phyloP scores from a whole-genome alignment of 441 rosid genomes.

The Francoa sonchifolia region DNA sequence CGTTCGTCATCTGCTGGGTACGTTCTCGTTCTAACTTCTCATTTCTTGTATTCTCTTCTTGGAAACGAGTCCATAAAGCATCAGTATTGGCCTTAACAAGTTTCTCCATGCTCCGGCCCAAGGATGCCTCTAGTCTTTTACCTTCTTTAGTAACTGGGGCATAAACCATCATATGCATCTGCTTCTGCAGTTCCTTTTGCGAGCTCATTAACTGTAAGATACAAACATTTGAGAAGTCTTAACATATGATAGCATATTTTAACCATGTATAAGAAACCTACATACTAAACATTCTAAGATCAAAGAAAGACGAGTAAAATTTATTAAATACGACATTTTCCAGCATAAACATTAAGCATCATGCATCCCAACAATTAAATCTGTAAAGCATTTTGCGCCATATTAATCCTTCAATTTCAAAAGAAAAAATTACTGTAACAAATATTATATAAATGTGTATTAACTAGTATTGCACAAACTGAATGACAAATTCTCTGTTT shows the following conservation, averaged over 20 bases:
- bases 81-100: slow-evolving; percentile 33
- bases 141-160: slow-evolving; percentile 38
- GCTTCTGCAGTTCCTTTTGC: slow-evolving; percentile 46
- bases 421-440: no score
- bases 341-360: no score
- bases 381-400: no score
- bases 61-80: slow-evolving; percentile 39
- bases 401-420: no score
- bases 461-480: background rate
- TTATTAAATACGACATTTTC: no score
- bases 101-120: slow-evolving; percentile 37
- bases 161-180: slow-evolving; percentile 25
- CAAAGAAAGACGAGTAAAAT: no score
- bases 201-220: slow-evolving; percentile 20
- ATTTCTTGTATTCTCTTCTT: slow-evolving; percentile 34
- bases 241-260: background rate
- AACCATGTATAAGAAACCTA: background rate
- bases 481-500: background rate
- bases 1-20: slow-evolving; percentile 26
- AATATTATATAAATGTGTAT: no score
- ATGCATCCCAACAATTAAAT: background rate
- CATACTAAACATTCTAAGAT: no score
- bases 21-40: slow-evolving; percentile 37
- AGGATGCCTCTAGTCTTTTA: slow-evolving; percentile 34
- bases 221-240: slow-evolving; percentile 4